phyloP scores from a whole-genome alignment of 176 grass and related monocot species.

The Rhynchospora tenuis region DNA sequence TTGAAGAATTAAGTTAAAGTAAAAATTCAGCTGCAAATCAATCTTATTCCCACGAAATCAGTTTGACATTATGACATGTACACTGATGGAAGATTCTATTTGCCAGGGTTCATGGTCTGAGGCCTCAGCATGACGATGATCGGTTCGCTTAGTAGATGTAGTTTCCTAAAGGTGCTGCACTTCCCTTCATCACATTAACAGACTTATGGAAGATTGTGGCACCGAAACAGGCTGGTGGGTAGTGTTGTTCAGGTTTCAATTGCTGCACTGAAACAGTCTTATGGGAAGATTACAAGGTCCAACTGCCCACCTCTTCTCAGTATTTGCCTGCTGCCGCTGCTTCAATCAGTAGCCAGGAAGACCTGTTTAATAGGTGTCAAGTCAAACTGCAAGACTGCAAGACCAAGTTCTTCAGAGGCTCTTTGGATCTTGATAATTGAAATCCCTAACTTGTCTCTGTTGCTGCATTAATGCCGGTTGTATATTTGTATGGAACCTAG shows the following conservation, averaged over 20 bases:
- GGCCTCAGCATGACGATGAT: constrained; percentile 74
- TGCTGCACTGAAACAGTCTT: neutral
- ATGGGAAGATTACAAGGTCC: constrained; percentile 33
- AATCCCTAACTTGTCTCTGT: constrained; percentile 58
- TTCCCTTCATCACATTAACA: constrained; percentile 38
- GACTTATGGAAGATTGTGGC: constrained; percentile 31
- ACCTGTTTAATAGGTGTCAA: constrained; percentile 44
- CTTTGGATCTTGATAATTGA: constrained; percentile 50
- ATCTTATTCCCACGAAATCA: too few species aligned
- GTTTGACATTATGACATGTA: too few species aligned
- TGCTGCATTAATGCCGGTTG: constrained; percentile 27
- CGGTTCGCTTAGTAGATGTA: constrained; percentile 39
- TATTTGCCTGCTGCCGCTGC: constrained; percentile 31
- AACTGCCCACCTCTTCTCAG: constrained; percentile 50
- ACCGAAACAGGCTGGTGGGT: constrained; percentile 28
- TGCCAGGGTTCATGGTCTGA: constrained; percentile 35
- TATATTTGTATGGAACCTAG: constrained; percentile 9
- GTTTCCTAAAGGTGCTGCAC: constrained; percentile 29
- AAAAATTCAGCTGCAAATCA: too few species aligned
- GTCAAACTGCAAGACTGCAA: constrained; percentile 44
- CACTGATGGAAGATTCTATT: constrained; percentile 54
- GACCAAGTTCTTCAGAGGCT: constrained; percentile 44
- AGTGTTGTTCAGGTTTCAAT: too few species aligned
- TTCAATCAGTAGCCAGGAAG: too few species aligned
- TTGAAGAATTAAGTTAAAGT: too few species aligned